Evolutionary conservation across 2,329 filamentous ascomycete genomes (phyloP).

Genomic region (Diaporthe vaccinii): DNA sequence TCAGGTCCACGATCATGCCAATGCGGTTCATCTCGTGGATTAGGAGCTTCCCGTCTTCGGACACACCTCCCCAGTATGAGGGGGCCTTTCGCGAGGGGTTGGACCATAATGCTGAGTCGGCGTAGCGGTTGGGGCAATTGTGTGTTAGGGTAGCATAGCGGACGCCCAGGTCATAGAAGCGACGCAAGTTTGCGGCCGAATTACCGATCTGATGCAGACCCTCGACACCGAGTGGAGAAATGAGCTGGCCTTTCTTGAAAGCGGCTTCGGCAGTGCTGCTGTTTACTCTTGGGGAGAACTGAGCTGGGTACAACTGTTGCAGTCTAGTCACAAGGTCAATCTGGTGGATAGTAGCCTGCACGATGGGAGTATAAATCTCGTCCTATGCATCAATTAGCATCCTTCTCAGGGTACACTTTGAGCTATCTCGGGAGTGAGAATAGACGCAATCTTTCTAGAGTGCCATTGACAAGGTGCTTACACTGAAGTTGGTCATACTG

Average conservation of each 20-base stretch:
- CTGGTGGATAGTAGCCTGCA: conserved; percentile 78
- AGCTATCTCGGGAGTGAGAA: neutral
- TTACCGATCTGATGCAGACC: conserved; percentile 96
- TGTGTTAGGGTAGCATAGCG: conserved; percentile 92
- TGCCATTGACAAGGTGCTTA: neutral
- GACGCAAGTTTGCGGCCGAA: conserved; percentile 79
- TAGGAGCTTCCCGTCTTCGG: conserved; percentile 74
- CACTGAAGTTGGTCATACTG: conserved; percentile 79
- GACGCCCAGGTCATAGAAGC: conserved; percentile 83
- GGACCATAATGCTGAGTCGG: conserved; percentile 82
- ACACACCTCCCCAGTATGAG: conserved; percentile 80
- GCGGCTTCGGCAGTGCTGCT: conserved; percentile 72
- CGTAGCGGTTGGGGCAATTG: conserved; percentile 92
- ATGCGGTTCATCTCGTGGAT: conserved; percentile 93
- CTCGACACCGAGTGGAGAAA: conserved; percentile 86
- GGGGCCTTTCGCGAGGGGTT: conserved; percentile 56
- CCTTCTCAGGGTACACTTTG: neutral
- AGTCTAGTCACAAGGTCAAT: conserved; percentile 80
- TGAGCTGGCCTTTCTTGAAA: conserved; percentile 73
- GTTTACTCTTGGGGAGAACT: conserved; percentile 76
- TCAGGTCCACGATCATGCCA: conserved; percentile 93
- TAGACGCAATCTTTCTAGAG: no score
- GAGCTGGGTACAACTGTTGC: conserved; percentile 71
- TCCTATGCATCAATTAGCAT: neutral
- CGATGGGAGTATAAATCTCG: conserved; percentile 50